These are phyloP conservation scores for Nepenthes mirabilis DNA, from an alignment of 148 eudicot genomes.

Conservation along the genomic window DNA sequence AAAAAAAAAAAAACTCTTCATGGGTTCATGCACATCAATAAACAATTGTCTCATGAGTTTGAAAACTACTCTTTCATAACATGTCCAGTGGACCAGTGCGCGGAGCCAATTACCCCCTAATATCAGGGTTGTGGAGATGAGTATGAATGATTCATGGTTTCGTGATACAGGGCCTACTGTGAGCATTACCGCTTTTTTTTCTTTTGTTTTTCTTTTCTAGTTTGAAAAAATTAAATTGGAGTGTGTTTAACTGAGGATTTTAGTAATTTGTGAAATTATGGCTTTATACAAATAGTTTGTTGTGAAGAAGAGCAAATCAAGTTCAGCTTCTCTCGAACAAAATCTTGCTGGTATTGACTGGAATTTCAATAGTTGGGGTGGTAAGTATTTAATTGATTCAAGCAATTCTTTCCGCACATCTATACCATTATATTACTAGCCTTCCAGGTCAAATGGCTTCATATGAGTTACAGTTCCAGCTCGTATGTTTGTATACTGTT, in stretches of 20 bases:
- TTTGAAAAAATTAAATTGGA: not conserved
- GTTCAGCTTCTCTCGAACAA: constrained; percentile 13
- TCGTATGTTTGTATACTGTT: too few relatives aligned
- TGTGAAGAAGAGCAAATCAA: constrained; percentile 27
- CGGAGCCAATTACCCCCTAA: constrained; percentile 53
- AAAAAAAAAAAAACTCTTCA: not conserved
- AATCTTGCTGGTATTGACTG: constrained; percentile 83
- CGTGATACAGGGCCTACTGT: constrained; percentile 96
- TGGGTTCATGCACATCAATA: too few relatives aligned
- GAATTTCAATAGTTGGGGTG: constrained; percentile 94
- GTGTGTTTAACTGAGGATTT: not conserved
- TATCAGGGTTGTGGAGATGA: constrained; percentile 86
- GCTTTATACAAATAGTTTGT: constrained; percentile 41
- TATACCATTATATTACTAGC: not conserved
- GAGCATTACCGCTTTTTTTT: constrained; percentile 16
- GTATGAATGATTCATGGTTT: constrained; percentile 95
- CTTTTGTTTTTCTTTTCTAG: not conserved
- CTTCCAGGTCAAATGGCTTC: too few relatives aligned
- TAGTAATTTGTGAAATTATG: not conserved
- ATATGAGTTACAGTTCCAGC: too few relatives aligned
- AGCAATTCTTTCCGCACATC: not conserved
- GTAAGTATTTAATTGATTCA: constrained; percentile 26
- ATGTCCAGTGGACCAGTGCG: constrained; percentile 70
- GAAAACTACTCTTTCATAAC: constrained; percentile 5
- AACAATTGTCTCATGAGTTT: constrained; percentile 2